Conservation (phyloP, 306 rosid species). For the Pachyrhizus erosus region DNA sequence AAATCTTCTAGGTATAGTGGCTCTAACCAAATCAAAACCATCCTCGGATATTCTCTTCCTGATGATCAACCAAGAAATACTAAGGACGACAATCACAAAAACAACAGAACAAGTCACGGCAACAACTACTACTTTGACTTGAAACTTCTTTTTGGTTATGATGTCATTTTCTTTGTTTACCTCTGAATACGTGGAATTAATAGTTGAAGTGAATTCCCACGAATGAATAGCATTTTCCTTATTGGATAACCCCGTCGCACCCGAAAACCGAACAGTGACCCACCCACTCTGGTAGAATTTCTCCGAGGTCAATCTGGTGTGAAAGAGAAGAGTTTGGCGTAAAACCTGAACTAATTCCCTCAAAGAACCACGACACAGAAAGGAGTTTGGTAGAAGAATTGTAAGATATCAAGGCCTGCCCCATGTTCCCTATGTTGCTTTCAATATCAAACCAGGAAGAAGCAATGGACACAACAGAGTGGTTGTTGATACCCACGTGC, state of each 20-base stretch:
- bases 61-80: constrained; percentile 23
- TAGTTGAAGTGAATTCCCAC: constrained; percentile 54
- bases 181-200: not conserved
- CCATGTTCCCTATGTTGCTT: not conserved
- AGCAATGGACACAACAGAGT: constrained; percentile 20
- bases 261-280: constrained; percentile 52
- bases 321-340: not conserved
- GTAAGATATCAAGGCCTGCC: constrained; percentile 36
- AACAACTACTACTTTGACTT: not conserved
- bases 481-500: constrained; percentile 46
- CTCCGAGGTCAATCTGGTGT: constrained; percentile 34
- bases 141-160: not conserved
- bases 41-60: constrained; percentile 23
- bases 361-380: constrained; percentile 27
- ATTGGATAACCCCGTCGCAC: constrained; percentile 15
- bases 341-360: not conserved
- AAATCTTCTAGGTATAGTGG: not conserved
- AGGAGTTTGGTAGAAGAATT: constrained; percentile 13
- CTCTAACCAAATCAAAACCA: constrained; percentile 31
- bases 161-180: not conserved
- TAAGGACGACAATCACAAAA: constrained; percentile 2
- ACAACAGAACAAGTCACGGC: constrained; percentile 11
- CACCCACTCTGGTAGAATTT: constrained; percentile 37
- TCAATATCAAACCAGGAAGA: constrained; percentile 28
- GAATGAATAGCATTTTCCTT: constrained; percentile 40